Base-by-base conservation (phyloP, 495 filamentous ascomycete species). In the Penicillium mononematosum region DNA sequence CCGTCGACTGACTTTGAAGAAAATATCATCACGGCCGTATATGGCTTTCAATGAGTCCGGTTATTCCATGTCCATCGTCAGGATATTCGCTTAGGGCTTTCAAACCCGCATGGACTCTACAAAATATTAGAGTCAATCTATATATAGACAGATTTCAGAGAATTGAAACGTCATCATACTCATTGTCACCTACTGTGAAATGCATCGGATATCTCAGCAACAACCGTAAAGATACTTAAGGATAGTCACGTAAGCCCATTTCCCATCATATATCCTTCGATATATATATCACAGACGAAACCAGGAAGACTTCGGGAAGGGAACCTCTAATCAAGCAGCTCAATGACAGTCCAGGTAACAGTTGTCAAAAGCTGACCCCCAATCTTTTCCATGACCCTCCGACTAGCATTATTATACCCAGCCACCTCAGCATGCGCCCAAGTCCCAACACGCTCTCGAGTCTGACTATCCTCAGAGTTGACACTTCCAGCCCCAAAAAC, bases 341-440 rank as follows among this genome's bases (percentile, higher is more conserved):
- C 77, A 54, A 81, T 61, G 27, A 73, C 65, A 11, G 73, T 62
- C 74, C 78, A 82, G 16, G 68, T 63, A 46, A 70, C 70, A 27
- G 65, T 64, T 58, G 72, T 73, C 41, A 64, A 59, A 9, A 74
- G 58, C 59, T 59, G 55, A 5, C 75, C 75, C 4, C 81, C 81
- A 46, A 81, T 50, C 61, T 73, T 75, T 58, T 73, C 74, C 74
- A 82, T 81, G 3, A 83, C 78, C 34, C 75, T 73, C 42, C 71
- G 64, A 70, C 81, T 81, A 14, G 67, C 77, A 44, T 43, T 31
- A 68, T 83, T 83, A 41, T 60, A 66, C 53, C 55, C 64, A 14
- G 71, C 66, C 31, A 82, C 76, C 60, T 83, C 78, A 14, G 75
- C 66, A 71, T 81, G 76, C 36, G 68, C 71, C 75, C 72, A 80